Base-by-base conservation (phyloP, 495 filamentous ascomycete species). In the Aspergillus sclerotiicarbonarius region DNA sequence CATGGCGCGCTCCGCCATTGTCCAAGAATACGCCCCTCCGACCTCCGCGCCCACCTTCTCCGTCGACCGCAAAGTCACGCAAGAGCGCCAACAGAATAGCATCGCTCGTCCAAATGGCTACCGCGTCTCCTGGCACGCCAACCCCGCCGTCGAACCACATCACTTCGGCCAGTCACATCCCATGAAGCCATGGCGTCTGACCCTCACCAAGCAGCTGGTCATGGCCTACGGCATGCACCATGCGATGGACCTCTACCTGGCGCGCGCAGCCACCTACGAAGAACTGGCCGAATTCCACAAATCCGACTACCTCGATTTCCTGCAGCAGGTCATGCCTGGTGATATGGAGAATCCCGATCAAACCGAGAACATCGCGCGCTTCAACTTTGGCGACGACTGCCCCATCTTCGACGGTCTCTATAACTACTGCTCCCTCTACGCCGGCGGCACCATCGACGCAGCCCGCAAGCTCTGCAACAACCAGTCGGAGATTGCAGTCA, bases 131-230 rank as follows among this genome's bases (percentile, higher is more conserved):
- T 98, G 90, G 80, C 94, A 98, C 72, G 90, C 90, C 67, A 96
- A 96, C 68, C 87, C 91, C n/a, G 84, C 89, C 51, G 94, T 97
- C 70, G 94, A 98, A 75, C 86, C 87, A 67, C 92, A 96, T 70
- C 94, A 98, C 70, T 98, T 98, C 66, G 94, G 94, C 58, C 87
- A 87, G 67, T 87, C 87, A 16, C 94, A 98, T 75, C 94, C 94
- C 15, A 98, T 98, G 94, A 98, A 98, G 67, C 94, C 94, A 57
- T 98, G 93, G 93, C 89, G 94, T 15, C 80, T 98, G 57, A 96
- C 91, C 10, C 83, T 98, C 43, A 94, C 94, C 57, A 98, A 98
- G 69, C 87, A 93, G 67, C 82, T 98, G 37, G 90, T 98, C 46
- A 84, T 94, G 62, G 84, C 90, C 3, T 98, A 98, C 72, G 95